Conservation (phyloP, 257 asterid species). For the Solanum appendiculatum region DNA sequence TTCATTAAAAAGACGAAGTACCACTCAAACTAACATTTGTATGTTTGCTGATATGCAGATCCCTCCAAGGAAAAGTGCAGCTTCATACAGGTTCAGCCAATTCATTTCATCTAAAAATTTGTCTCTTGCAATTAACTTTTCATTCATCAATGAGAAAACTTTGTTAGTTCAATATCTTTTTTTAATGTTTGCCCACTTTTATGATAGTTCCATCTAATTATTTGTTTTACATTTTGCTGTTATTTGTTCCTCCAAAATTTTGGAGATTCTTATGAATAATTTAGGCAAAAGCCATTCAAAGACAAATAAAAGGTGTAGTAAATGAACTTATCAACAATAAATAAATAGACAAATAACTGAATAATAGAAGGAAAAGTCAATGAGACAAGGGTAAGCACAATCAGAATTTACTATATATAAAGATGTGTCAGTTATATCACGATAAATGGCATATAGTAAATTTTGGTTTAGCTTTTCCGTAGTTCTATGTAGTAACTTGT, state of each 20-base stretch:
- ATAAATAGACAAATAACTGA: neutral
- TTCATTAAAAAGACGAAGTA: neutral
- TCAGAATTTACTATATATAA: neutral
- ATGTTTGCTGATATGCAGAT: slow-evolving; percentile 42
- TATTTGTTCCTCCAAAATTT: neutral
- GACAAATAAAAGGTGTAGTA: neutral
- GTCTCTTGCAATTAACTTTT: neutral
- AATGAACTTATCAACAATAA: neutral
- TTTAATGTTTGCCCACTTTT: slow-evolving; percentile 4
- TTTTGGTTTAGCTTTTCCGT: neutral
- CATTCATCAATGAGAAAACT: neutral
- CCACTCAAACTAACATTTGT: slow-evolving; percentile 7
- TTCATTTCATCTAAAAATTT: neutral
- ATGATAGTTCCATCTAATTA: neutral
- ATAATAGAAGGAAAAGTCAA: neutral
- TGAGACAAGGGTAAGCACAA: neutral
- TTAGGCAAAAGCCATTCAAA: neutral
- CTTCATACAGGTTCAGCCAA: slow-evolving; percentile 77
- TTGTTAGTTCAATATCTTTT: neutral
- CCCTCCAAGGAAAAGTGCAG: slow-evolving; percentile 90
- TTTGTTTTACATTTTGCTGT: neutral
- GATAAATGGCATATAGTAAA: neutral
- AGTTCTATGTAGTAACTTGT: neutral
- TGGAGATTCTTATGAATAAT: neutral
- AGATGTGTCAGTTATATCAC: neutral